Evolutionary conservation across 2,329 filamentous ascomycete species (phyloP), one percentile per base, ranked within the genome.

Genomic region (Elsinoe ampelina): DNA sequence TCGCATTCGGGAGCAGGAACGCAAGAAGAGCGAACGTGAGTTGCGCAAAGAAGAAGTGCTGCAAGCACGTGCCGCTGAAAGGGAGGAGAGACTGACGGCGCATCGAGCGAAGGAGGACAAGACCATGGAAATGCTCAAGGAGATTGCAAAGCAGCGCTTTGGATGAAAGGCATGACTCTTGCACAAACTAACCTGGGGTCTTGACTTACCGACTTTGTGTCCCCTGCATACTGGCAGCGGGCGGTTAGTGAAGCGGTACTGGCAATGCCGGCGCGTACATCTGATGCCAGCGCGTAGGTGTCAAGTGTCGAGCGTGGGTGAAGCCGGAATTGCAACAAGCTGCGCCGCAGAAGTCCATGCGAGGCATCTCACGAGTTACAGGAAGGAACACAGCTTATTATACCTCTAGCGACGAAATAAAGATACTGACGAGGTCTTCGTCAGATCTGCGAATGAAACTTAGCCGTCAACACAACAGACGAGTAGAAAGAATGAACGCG

Each of bases 11-110:
- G 80, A 76, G 58, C 76, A 82, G 64, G 81, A 89, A 72, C 75
- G 80, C 63, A 85, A 85, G 72, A 95, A 92, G 78, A 89, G 84
- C 63, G 90, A 95, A 70, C 72, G 91, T 54, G 89, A 96, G 76
- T 73, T 93, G 13, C 73, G 89, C 58, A 80, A 87, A 65, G 91
- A 96, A 70, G 91, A 95, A 72, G 78, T 89, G 58, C 73, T 86
- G 60, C 74, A 89, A 65, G 89, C 89, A 10, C 81, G 82, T 66
- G 78, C 79, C 59, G 89, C 83, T 47, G 91, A 96, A 76, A 78
- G 90, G 63, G 89, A 95, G 67, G 87, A 90, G 73, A 80, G 83
- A 63, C 67, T 91, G 54, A 76, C 78, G 63, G 82, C 80, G 62
- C 85, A 88, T 70, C 78, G 81, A 65, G 80, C 81, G 64, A 87